Evolutionary conservation across 75 land plant species (phyloP).

Genomic region (Chamaecyparis obtusa): DNA sequence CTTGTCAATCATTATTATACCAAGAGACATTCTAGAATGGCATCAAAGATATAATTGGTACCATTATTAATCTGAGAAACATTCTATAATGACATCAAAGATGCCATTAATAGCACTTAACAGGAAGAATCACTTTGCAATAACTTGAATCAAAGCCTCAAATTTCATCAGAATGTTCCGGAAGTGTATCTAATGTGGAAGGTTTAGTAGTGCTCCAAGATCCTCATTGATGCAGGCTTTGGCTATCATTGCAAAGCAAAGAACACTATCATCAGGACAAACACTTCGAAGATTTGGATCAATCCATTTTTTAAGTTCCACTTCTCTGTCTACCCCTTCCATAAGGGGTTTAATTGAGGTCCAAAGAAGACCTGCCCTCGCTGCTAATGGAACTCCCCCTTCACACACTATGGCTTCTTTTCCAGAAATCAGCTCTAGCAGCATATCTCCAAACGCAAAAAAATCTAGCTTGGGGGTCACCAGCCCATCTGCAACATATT

Average conservation of each 20-base stretch:
- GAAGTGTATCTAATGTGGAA: slow-evolving; percentile 14
- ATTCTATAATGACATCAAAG: slow-evolving; percentile 15
- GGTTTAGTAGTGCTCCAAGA: slow-evolving; percentile 45
- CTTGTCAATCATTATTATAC: too few relatives aligned
- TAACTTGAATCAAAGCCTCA: not conserved
- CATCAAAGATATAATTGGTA: slow-evolving; percentile 13
- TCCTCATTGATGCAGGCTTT: slow-evolving; percentile 47
- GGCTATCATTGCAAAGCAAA: slow-evolving; percentile 48
- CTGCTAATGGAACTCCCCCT: slow-evolving; percentile 25
- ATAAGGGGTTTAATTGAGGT: slow-evolving; percentile 16
- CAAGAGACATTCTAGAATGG: not conserved
- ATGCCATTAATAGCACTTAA: not conserved
- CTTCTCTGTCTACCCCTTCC: slow-evolving; percentile 26
- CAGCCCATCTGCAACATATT: not conserved
- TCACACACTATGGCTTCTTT: slow-evolving; percentile 16
- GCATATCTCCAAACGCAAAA: slow-evolving; percentile 66
- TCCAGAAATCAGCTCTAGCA: slow-evolving; percentile 75
- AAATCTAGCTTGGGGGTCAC: slow-evolving; percentile 56
- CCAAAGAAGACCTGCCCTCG: slow-evolving; percentile 19
- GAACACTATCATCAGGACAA: slow-evolving; percentile 49
- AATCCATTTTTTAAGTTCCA: slow-evolving; percentile 50
- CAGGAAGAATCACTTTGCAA: not conserved
- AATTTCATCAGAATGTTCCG: not conserved
- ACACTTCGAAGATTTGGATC: slow-evolving; percentile 36
- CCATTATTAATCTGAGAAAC: too few relatives aligned